phyloP scores from a whole-genome alignment of 2,329 filamentous ascomycete genomes.

The Clarireedia monteithiana region DNA sequence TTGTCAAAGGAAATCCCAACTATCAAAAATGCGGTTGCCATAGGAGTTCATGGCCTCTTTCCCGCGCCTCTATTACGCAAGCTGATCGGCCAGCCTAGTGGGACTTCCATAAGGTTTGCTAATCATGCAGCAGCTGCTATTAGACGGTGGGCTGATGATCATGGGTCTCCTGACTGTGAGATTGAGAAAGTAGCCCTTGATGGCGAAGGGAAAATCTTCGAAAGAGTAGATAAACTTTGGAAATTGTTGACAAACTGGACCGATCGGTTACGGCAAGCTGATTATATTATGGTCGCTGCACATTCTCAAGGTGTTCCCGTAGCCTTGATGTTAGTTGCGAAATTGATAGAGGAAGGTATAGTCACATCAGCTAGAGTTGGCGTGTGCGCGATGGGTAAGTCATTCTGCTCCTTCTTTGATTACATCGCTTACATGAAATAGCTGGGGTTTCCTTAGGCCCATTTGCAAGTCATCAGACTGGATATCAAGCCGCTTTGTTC shows the following conservation, averaged over 20 bases:
- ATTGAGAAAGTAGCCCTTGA: constrained; percentile 93
- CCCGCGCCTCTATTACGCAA: constrained; percentile 80
- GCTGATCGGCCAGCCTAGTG: constrained; percentile 89
- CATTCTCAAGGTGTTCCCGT: constrained; percentile 96
- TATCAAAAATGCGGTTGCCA: constrained; percentile 80
- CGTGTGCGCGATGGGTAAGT: constrained; percentile 65
- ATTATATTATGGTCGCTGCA: constrained; percentile 86
- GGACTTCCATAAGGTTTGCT: constrained; percentile 89
- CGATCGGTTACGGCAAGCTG: constrained; percentile 77
- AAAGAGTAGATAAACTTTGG: constrained; percentile 89
- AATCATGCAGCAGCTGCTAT: constrained; percentile 81
- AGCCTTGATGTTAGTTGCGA: constrained; percentile 83
- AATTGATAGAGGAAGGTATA: constrained; percentile 84
- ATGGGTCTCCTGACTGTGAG: constrained; percentile 66
- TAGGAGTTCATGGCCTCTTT: constrained; percentile 92
- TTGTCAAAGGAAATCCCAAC: constrained; percentile 60
- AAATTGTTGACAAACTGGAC: constrained; percentile 93
- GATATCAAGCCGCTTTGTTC: constrained; percentile 45
- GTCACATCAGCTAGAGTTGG: constrained; percentile 71
- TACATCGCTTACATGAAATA: constrained; percentile 32
- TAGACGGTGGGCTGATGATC: constrained; percentile 67
- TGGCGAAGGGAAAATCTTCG: constrained; percentile 84
- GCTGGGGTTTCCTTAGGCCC: constrained; percentile 91
- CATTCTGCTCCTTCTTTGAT: not conserved
- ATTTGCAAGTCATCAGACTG: constrained; percentile 45